phyloP scores from a whole-genome alignment of 805 yeast species.

The Nakazawaea laoshanensis region DNA sequence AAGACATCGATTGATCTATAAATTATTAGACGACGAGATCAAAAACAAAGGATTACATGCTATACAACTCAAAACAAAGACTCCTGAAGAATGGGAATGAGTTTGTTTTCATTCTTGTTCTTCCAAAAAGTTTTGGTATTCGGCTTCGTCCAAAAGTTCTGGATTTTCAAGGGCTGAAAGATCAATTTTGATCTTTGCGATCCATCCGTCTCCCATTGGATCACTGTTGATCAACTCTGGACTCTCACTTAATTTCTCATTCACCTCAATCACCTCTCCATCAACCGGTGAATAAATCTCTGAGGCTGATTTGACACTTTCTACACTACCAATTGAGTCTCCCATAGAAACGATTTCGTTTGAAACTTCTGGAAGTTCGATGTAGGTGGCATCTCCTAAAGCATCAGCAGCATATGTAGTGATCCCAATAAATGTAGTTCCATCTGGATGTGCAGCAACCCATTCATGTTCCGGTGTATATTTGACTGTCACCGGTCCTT shows the following conservation, averaged over 20 bases:
- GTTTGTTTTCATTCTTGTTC: conserved; percentile 40
- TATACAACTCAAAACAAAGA: conserved; percentile 74
- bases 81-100: conserved; percentile 48
- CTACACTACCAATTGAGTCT: conserved; percentile 87
- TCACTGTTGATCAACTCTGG: conserved; percentile 81
- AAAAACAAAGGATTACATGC: conserved; percentile 76
- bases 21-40: conserved; percentile 63
- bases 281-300: conserved; percentile 86
- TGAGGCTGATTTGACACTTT: conserved; percentile 88
- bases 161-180: conserved; percentile 27
- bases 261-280: conserved; percentile 70
- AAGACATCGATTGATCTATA: conserved; percentile 73
- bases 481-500: conserved; percentile 42
- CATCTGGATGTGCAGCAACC: conserved; percentile 81
- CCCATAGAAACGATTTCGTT: conserved; percentile 44
- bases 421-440: conserved; percentile 80
- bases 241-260: conserved; percentile 51
- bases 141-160: conserved; percentile 44
- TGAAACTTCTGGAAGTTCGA: conserved; percentile 73
- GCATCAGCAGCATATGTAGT: conserved; percentile 95
- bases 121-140: conserved; percentile 49
- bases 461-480: conserved; percentile 93
- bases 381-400: conserved; percentile 91
- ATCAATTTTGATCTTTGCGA: conserved; percentile 65
- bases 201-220: conserved; percentile 94